Conservation (phyloP, 2,329 filamentous ascomycete species). For the Diaporthe helianthi region DNA sequence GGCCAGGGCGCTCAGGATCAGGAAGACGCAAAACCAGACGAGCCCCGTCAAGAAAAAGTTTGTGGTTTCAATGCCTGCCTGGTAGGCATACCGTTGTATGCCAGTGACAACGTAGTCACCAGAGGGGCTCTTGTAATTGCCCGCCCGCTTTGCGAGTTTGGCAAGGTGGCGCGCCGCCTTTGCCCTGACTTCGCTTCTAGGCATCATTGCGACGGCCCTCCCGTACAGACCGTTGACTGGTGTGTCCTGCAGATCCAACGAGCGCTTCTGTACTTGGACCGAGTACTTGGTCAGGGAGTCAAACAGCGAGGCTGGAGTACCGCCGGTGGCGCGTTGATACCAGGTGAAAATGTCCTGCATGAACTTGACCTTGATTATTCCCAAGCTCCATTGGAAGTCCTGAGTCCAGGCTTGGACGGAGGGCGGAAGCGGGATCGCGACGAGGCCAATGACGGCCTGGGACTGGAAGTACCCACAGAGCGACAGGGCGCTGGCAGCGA, state of each 20-base stretch:
- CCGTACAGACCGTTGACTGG: conserved; percentile 42
- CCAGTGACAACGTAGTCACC: conserved; percentile 69
- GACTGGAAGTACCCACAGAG: conserved; percentile 89
- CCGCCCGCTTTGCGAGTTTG: conserved; percentile 34
- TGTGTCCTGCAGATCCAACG: conserved; percentile 54
- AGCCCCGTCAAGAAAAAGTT: conserved; percentile 88
- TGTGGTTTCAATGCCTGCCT: conserved; percentile 76
- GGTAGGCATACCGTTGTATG: conserved; percentile 84
- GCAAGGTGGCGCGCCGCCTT: conserved; percentile 21
- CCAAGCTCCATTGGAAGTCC: conserved; percentile 93
- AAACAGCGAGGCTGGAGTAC: conserved; percentile 76
- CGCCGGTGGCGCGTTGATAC: conserved; percentile 87
- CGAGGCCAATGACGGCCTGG: conserved; percentile 83
- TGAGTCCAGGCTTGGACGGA: conserved; percentile 88
- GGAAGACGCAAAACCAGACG: conserved; percentile 81
- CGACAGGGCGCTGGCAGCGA: conserved; percentile 83
- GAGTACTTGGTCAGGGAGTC: conserved; percentile 73
- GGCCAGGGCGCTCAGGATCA: conserved; percentile 71
- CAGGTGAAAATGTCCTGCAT: conserved; percentile 82
- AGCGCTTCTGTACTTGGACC: conserved; percentile 72
- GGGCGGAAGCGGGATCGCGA: conserved; percentile 75
- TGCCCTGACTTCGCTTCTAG: conserved; percentile 37
- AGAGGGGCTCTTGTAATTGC: conserved; percentile 49
- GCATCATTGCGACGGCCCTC: conserved; percentile 46
- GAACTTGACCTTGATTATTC: conserved; percentile 80